A percentile compares a stretch with the other conserved stretches of the same genome.
These are phyloP conservation scores for Letharia lupina DNA, from an alignment of 495 filamentous ascomycete genomes.

Conservation along the genomic window DNA sequence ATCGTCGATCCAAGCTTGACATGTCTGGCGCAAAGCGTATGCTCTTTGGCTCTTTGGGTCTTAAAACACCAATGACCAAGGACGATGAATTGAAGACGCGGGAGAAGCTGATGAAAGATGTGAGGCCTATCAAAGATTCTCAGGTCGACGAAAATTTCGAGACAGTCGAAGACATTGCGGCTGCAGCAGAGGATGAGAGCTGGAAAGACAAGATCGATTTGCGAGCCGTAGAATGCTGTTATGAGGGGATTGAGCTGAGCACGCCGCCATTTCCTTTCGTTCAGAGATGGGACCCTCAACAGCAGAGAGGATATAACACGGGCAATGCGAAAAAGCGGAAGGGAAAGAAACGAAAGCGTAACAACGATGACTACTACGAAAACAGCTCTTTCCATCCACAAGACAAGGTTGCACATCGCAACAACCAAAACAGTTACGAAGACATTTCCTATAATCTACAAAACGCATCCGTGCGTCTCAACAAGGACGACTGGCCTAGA, in stretches of 20 bases:
- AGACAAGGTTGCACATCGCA: constrained; percentile 8
- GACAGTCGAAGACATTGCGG: constrained; percentile 17
- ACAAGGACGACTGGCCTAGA: neutral
- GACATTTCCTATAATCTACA: constrained; percentile 13
- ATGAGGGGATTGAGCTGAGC: constrained; percentile 62
- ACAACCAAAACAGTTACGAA: constrained; percentile 25
- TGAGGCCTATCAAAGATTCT: constrained; percentile 23
- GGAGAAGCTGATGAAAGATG: constrained; percentile 41
- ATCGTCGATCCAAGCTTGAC: constrained; percentile 50
- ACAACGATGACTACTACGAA: constrained; percentile 27
- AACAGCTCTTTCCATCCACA: constrained; percentile 11
- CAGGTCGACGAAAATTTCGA: constrained; percentile 26
- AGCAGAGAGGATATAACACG: constrained; percentile 41
- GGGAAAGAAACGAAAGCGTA: constrained; percentile 45
- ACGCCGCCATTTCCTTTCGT: constrained; percentile 84
- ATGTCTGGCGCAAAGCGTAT: constrained; percentile 56
- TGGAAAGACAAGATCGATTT: constrained; percentile 71
- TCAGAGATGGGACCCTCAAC: constrained; percentile 78
- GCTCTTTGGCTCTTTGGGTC: constrained; percentile 64
- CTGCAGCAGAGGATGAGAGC: constrained; percentile 32
- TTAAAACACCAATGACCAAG: constrained; percentile 57
- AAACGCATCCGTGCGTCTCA: neutral
- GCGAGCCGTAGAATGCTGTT: constrained; percentile 72
- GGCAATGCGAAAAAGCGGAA: constrained; percentile 47
- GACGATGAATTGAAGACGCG: constrained; percentile 56